A percentile compares a stretch with the other conserved stretches of the same genome.
These are phyloP conservation scores for Quercus parvula DNA, from an alignment of 306 rosid species.

Conservation along the genomic window DNA sequence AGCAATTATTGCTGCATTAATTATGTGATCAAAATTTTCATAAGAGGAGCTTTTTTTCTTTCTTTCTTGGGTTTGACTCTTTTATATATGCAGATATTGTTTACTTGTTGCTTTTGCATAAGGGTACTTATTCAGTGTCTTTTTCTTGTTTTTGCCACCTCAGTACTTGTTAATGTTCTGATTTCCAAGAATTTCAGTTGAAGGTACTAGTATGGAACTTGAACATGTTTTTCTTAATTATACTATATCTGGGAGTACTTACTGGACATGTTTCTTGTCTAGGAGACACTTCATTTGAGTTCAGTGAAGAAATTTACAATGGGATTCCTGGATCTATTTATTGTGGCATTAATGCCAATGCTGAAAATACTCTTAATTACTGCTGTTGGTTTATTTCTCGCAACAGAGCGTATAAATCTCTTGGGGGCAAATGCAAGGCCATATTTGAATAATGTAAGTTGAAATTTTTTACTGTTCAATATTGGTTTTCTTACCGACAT, in stretches of 20 bases:
- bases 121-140: neutral
- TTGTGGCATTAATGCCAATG: neutral
- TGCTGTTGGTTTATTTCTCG: neutral
- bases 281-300: neutral
- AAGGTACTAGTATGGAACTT: no score
- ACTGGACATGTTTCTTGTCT: no score
- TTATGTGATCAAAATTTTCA: no score
- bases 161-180: neutral
- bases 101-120: neutral
- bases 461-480: neutral
- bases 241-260: no score
- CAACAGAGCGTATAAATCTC: neutral
- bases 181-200: neutral
- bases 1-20: no score
- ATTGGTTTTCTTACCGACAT: no score
- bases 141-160: neutral
- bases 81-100: neutral
- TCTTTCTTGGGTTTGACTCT: neutral
- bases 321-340: neutral
- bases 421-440: neutral
- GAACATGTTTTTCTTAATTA: no score
- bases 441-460: neutral
- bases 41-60: neutral
- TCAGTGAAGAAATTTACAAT: neutral
- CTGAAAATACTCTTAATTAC: neutral